Percentiles rank a stretch among this genome's conserved stretches.
Evolutionary conservation across 2,329 filamentous ascomycete species (phyloP).

Genomic region (Blumeria hordei): DNA sequence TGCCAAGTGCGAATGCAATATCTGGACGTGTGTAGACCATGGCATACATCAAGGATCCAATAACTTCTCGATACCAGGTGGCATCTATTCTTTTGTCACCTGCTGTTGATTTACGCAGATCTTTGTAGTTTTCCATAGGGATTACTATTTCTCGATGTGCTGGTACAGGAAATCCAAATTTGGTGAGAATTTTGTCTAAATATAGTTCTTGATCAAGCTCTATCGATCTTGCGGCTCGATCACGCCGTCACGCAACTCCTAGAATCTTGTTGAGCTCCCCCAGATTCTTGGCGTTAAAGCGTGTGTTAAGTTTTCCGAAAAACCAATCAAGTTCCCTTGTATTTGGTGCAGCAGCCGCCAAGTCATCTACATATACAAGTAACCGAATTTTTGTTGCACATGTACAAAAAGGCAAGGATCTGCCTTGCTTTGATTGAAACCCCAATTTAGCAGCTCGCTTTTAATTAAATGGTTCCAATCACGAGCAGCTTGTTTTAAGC

Average conservation of each 20-base stretch:
- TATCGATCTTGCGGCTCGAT: not conserved
- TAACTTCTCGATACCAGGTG: not conserved
- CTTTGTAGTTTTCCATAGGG: not conserved
- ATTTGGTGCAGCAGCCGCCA: not conserved
- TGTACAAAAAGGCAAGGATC: not conserved
- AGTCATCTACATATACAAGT: not conserved
- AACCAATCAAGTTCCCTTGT: not conserved
- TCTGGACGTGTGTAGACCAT: not conserved
- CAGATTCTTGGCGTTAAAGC: not conserved
- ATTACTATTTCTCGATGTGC: not conserved
- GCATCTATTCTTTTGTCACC: not conserved
- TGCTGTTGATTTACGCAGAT: not conserved
- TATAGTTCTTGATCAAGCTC: not conserved
- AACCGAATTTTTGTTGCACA: not conserved
- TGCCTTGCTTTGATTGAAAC: not conserved
- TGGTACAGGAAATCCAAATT: not conserved
- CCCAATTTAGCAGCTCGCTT: not conserved
- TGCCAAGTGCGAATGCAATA: not conserved
- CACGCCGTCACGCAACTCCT: not conserved
- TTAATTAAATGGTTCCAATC: not conserved
- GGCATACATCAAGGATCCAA: not conserved
- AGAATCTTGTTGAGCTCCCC: not conserved
- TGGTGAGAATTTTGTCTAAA: not conserved
- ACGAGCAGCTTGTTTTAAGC: not conserved
- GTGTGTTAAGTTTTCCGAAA: not conserved